Evolutionary conservation across 1,284 basidiomycete species (phyloP).

Genomic region (Golubevia pallescens): DNA sequence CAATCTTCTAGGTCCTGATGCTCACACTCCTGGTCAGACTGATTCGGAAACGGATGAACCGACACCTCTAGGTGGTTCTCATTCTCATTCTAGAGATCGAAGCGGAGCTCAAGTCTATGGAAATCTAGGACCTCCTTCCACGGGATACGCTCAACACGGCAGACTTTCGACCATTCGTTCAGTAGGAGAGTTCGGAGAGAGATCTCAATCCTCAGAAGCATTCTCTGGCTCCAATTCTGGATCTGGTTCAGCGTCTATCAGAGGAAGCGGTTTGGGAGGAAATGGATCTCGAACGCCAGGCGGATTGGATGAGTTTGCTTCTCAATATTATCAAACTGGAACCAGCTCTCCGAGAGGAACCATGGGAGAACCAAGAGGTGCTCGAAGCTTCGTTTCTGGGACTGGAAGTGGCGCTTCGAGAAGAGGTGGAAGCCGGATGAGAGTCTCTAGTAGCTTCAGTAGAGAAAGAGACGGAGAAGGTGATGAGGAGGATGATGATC

Average conservation of each 20-base stretch:
- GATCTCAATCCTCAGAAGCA: not conserved
- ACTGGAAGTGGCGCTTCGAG: not conserved
- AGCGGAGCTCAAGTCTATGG: not conserved
- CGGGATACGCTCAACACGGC: constrained; percentile 3
- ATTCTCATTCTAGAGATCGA: not conserved
- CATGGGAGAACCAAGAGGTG: not conserved
- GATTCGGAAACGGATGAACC: not conserved
- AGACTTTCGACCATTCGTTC: constrained; percentile 36
- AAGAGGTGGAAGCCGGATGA: not conserved
- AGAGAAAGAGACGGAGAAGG: not conserved
- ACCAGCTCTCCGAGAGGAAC: constrained; percentile 12
- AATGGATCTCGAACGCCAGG: not conserved
- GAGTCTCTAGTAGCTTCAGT: not conserved
- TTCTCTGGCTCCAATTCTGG: not conserved
- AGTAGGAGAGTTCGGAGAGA: constrained; percentile 41
- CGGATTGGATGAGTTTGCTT: not conserved
- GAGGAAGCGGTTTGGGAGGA: not conserved
- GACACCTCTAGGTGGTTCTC: not conserved
- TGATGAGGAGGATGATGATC: not conserved
- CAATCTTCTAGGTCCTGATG: constrained; percentile 27
- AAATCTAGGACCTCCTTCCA: not conserved
- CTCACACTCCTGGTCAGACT: constrained; percentile 3
- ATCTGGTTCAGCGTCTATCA: not conserved
- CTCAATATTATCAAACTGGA: constrained; percentile 4
- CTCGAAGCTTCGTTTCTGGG: not conserved